Conservation (phyloP, 2,329 filamentous ascomycete species). For the Claviceps quebecensis region DNA sequence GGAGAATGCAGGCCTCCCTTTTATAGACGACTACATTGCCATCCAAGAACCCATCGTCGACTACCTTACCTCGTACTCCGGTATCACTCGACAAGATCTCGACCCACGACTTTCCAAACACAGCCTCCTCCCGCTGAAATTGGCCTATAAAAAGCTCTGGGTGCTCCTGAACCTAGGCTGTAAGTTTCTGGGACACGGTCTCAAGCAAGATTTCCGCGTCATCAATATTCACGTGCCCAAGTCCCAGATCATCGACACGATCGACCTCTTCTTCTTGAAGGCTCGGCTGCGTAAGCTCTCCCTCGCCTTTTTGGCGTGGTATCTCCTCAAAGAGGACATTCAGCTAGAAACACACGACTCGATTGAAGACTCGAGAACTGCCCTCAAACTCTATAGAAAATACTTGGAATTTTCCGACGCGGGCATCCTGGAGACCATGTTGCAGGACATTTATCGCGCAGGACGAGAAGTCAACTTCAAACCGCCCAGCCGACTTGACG, state of each 20-base stretch:
- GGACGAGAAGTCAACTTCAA: conserved; percentile 36
- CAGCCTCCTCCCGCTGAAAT: conserved; percentile 74
- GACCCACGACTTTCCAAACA: conserved; percentile 66
- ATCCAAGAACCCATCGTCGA: conserved; percentile 87
- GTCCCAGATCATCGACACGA: conserved; percentile 84
- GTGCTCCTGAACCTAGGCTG: conserved; percentile 87
- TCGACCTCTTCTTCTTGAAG: conserved; percentile 76
- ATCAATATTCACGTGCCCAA: conserved; percentile 95
- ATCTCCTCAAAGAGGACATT: conserved; percentile 82
- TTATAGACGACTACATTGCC: conserved; percentile 94
- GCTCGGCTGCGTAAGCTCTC: conserved; percentile 74
- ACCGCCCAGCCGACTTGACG: conserved; percentile 33
- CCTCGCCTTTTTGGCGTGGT: conserved; percentile 83
- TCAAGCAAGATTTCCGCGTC: conserved; percentile 91
- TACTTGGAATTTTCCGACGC: conserved; percentile 81
- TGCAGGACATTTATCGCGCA: conserved; percentile 67
- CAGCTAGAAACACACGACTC: conserved; percentile 87
- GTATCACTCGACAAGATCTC: conserved; percentile 74
- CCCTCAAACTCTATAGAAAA: conserved; percentile 76
- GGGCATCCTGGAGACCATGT: conserved; percentile 67
- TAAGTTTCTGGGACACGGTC: conserved; percentile 82
- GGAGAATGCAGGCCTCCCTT: conserved; percentile 64
- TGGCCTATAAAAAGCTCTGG: conserved; percentile 97
- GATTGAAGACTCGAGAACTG: conserved; percentile 87
- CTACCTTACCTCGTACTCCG: conserved; percentile 88